Conservation (phyloP, 805 yeast species). For the Jamesozyma spencerorum region DNA sequence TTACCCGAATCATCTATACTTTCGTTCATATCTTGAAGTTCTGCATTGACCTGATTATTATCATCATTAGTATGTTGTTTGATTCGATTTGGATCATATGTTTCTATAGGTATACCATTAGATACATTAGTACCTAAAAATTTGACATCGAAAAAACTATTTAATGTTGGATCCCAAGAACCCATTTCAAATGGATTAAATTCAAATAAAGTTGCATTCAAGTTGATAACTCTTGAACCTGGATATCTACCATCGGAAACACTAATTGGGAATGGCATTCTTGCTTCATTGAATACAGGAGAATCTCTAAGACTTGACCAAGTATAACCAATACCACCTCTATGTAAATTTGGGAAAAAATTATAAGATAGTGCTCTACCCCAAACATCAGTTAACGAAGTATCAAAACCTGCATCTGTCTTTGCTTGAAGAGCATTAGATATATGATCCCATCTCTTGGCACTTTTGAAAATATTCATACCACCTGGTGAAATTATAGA, state of each 20-base stretch:
- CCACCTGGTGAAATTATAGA: conserved; percentile 60
- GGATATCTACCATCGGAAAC: conserved; percentile 60
- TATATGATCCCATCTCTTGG: conserved; percentile 44
- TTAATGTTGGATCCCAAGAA: conserved; percentile 74
- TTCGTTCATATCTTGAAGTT: neutral
- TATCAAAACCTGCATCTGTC: conserved; percentile 55
- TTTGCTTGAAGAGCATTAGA: conserved; percentile 44
- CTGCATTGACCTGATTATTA: neutral
- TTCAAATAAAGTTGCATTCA: conserved; percentile 62
- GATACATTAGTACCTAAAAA: conserved; percentile 61
- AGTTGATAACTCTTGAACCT: conserved; percentile 42
- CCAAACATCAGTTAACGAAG: conserved; percentile 70
- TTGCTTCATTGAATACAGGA: conserved; percentile 48
- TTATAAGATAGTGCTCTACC: conserved; percentile 67
- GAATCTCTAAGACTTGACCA: conserved; percentile 50
- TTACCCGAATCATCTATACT: neutral
- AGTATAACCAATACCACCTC: conserved; percentile 56
- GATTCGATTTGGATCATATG: conserved; percentile 60
- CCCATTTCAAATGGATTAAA: conserved; percentile 68
- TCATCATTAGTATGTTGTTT: conserved; percentile 18
- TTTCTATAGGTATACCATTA: conserved; percentile 46
- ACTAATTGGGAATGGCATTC: conserved; percentile 66
- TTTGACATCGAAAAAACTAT: conserved; percentile 54
- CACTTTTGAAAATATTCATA: conserved; percentile 42
- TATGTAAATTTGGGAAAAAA: conserved; percentile 51